Percentiles rank a stretch among this genome's conserved stretches.
Evolutionary conservation across 495 filamentous ascomycete genomes (phyloP).

Genomic region (Pseudevernia furfuracea): DNA sequence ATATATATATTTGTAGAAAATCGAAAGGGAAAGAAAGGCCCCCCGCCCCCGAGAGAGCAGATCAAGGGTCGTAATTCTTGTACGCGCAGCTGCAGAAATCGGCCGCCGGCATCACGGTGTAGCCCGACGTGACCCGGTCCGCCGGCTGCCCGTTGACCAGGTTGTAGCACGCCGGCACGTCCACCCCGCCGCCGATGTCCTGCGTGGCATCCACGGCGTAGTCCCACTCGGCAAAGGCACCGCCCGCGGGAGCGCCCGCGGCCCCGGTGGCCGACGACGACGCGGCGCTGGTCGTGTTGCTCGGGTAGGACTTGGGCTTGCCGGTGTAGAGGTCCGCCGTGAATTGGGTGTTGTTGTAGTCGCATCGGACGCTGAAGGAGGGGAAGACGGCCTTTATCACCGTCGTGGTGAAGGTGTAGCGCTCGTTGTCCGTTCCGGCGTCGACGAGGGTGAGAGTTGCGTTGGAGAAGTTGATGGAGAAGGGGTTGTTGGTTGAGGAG

Average conservation of each 20-base stretch:
- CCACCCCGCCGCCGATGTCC: slow-evolving; percentile 32
- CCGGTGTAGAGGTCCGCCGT: slow-evolving; percentile 47
- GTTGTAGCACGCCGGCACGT: slow-evolving; percentile 39
- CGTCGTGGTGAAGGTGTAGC: slow-evolving; percentile 42
- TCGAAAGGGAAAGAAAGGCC: too few relatives aligned
- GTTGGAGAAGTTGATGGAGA: slow-evolving; percentile 40
- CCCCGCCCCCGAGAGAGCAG: too few relatives aligned
- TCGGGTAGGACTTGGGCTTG: slow-evolving; percentile 36
- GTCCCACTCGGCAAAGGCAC: slow-evolving; percentile 34
- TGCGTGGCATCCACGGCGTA: slow-evolving; percentile 43
- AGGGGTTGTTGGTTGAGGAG: slow-evolving; percentile 42
- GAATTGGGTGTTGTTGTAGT: slow-evolving; percentile 44
- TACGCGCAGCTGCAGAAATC: slow-evolving; percentile 27
- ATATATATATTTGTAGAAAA: too few relatives aligned
- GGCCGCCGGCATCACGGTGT: slow-evolving; percentile 9
- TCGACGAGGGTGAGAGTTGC: slow-evolving; percentile 33
- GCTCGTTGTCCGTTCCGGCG: slow-evolving; percentile 34
- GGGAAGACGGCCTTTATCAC: slow-evolving; percentile 41
- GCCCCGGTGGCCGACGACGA: slow-evolving; percentile 18
- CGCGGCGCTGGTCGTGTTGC: slow-evolving; percentile 3
- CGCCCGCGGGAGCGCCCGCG: slow-evolving; percentile 19
- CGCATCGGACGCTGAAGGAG: slow-evolving; percentile 37
- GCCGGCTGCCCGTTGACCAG: slow-evolving; percentile 9
- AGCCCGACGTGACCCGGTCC: slow-evolving; percentile 15
- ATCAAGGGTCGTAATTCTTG: slow-evolving; percentile 22